phyloP scores from a whole-genome alignment of 345 rosid genomes.

The Mangifera indica region DNA sequence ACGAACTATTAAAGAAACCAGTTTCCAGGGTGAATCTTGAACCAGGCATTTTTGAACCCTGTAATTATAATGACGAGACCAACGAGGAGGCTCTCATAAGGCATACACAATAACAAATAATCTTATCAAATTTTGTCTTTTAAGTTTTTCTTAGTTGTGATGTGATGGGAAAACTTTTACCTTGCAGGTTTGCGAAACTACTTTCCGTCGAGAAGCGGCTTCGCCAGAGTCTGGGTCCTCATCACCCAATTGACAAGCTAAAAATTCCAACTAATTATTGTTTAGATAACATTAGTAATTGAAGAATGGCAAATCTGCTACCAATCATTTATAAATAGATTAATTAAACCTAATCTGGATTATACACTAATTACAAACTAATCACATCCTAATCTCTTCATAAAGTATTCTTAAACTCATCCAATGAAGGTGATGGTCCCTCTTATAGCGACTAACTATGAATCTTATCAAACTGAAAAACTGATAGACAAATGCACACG shows the following conservation, averaged over 20 bases:
- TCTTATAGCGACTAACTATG: no score
- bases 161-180: neutral
- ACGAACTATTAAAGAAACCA: constrained; percentile 51
- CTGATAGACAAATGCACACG: no score
- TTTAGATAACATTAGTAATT: neutral
- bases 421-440: no score
- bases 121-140: neutral
- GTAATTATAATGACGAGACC: constrained; percentile 29
- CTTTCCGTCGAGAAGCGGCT: constrained; percentile 59
- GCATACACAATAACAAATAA: constrained; percentile 9
- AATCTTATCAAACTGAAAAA: no score
- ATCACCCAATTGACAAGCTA: constrained; percentile 23
- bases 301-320: no score
- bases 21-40: constrained; percentile 61
- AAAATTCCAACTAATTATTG: neutral
- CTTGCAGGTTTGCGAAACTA: constrained; percentile 52
- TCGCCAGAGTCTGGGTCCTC: constrained; percentile 37
- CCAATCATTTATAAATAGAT: no score
- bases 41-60: constrained; percentile 44
- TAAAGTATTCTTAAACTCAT: no score
- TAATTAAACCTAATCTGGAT: no score
- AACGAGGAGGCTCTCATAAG: constrained; percentile 57
- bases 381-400: no score
- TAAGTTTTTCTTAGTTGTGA: neutral
- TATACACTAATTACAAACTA: no score